phyloP scores from a whole-genome alignment of 352 stramenopile genomes.

The Pseudoperonospora humuli region DNA sequence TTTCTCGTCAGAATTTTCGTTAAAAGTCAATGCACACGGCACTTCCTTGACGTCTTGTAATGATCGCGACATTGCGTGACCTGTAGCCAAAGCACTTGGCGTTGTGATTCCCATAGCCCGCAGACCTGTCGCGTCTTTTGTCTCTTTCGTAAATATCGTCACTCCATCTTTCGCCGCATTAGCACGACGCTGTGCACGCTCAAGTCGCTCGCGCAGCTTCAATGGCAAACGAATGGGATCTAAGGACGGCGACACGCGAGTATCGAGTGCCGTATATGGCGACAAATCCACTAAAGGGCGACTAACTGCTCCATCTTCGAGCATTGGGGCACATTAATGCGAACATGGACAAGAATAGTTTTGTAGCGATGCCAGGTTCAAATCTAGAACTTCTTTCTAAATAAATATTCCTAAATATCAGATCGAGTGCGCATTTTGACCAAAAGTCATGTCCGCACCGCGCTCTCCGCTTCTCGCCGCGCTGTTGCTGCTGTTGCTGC shows the following conservation, averaged over 20 bases:
- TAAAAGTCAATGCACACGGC: too few species aligned
- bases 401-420: too few species aligned
- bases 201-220: slow-evolving; percentile 57
- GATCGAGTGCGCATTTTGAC: too few species aligned
- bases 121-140: slow-evolving; percentile 10
- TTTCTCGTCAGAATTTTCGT: too few species aligned
- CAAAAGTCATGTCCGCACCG: too few species aligned
- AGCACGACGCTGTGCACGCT: slow-evolving; percentile 54
- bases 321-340: background rate
- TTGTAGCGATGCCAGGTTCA: too few species aligned
- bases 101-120: slow-evolving; percentile 1
- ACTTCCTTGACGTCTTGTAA: too few species aligned
- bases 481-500: too few species aligned
- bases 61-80: background rate
- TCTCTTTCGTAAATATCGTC: slow-evolving; percentile 45
- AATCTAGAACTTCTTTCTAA: too few species aligned
- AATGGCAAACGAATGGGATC: slow-evolving; percentile 46
- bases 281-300: slow-evolving; percentile 3
- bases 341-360: background rate
- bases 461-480: too few species aligned
- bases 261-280: slow-evolving; percentile 21
- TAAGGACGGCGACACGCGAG: slow-evolving; percentile 46
- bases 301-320: background rate
- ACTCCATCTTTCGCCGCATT: slow-evolving; percentile 62
- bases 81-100: background rate